Evolutionary conservation across 768 basidiomycete species (phyloP).

Genomic region (Scleroderma citrinum): DNA sequence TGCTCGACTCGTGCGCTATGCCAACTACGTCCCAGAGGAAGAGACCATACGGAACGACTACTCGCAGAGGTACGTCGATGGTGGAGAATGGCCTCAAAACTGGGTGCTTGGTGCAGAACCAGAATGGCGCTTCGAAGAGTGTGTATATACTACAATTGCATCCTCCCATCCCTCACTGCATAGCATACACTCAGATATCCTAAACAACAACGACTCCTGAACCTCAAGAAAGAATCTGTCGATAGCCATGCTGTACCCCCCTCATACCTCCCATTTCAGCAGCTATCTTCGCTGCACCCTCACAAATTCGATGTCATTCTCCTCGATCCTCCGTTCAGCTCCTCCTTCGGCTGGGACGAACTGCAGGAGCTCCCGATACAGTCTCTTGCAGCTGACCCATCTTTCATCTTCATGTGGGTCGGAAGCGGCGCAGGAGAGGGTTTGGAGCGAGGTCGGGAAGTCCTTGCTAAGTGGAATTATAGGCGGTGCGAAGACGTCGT

Average conservation of each 20-base stretch:
- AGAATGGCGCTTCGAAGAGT: constrained; percentile 92
- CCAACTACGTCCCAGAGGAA: constrained; percentile 86
- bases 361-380: constrained; percentile 80
- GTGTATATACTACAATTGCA: constrained; percentile 26
- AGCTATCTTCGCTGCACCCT: constrained; percentile 50
- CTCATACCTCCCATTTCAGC: constrained; percentile 59
- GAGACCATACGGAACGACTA: constrained; percentile 97
- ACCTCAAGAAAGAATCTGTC: constrained; percentile 77
- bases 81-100: constrained; percentile 92
- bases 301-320: constrained; percentile 88
- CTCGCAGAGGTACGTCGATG: constrained; percentile 82
- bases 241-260: constrained; percentile 65
- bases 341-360: constrained; percentile 80
- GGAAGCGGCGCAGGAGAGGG: constrained; percentile 88
- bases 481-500: constrained; percentile 96
- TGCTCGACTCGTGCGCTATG: constrained; percentile 62
- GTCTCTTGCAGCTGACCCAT: constrained; percentile 80
- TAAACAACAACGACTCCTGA: constrained; percentile 80
- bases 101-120: constrained; percentile 88
- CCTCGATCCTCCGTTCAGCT: constrained; percentile 85
- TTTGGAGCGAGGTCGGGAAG: constrained; percentile 84
- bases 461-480: constrained; percentile 92
- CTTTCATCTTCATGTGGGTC: constrained; percentile 95
- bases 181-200: constrained; percentile 62
- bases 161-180: not conserved